Evolutionary conservation across 306 rosid genomes (phyloP), one percentile per base, ranked within the genome.

Genomic region (Prunus mira): DNA sequence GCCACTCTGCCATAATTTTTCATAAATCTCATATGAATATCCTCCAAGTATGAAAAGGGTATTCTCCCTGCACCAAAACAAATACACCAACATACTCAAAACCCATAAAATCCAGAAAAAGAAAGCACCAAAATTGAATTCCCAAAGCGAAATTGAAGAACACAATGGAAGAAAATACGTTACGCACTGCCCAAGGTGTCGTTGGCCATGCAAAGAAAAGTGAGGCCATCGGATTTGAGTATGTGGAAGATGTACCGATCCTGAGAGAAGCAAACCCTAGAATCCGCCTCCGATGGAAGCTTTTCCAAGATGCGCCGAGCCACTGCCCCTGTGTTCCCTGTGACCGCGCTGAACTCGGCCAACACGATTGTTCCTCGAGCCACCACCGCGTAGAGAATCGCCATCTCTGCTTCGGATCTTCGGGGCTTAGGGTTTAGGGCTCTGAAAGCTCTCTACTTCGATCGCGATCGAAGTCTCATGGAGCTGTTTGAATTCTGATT

Each of bases 21-120:
- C 98, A 96, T 96, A 82, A 96, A 96, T 80, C 99, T 91, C 99
- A 96, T 96, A 69, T 90, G 97, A 76, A 91, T 77, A 81, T 96
- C 99, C 85, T 96, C 99, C 92, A 96, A 91, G 74, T 96, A 96
- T 9, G 97, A 82, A 78, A 96, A 96, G 43, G 99, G 98, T 67
- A 92, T 86, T 86, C 99, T 90, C 84, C 99, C 99, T 96, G 89
- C 32, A 83, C 28, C 78, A 76, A 84, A 47, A 51, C 9, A 27
- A 69, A 76, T 45, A 78, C 54, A 61, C 27, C 15, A 50, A 28
- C 30, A 71, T 71, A 66, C 70, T 55, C 50, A 60, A 72, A 77
- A 76, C 38, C 76, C 57, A 12, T 19, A 56, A 78, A 47, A 22
- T 25, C 28, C 45, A 17, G 24, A 76, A 27, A 55, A 24, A 24